Percentiles rank a stretch among this genome's conserved stretches.
phyloP scores from a whole-genome alignment of 2,329 filamentous ascomycete genomes.

The Endoconidiophora laricicola region DNA sequence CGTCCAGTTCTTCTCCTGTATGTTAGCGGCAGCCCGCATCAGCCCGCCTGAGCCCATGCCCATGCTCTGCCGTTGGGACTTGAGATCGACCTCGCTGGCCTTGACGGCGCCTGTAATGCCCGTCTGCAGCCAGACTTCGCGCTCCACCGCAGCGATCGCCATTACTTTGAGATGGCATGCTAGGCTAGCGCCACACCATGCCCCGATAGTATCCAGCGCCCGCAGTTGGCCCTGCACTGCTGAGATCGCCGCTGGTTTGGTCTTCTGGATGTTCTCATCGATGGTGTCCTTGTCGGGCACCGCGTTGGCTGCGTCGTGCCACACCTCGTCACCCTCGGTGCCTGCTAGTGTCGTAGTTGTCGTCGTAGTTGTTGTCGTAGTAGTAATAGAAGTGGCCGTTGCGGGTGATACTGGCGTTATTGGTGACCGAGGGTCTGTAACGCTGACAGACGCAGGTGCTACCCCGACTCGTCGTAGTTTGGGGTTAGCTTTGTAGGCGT shows the following conservation, averaged over 20 bases:
- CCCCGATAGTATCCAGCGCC: slow-evolving; percentile 50
- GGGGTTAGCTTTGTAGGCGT: slow-evolving; percentile 31
- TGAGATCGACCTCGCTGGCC: slow-evolving; percentile 36
- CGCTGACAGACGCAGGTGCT: slow-evolving; percentile 6
- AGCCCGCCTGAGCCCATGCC: slow-evolving; percentile 24
- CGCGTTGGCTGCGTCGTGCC: slow-evolving; percentile 27
- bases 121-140: slow-evolving; percentile 53
- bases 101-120: slow-evolving; percentile 45
- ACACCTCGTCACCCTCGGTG: slow-evolving; percentile 20
- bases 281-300: slow-evolving; percentile 38
- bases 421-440: slow-evolving; percentile 6
- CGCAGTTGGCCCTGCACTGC: slow-evolving; percentile 41
- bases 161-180: slow-evolving; percentile 51
- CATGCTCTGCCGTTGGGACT: slow-evolving; percentile 29
- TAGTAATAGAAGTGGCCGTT: not conserved
- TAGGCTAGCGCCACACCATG: slow-evolving; percentile 61
- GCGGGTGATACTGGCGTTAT: slow-evolving; percentile 15
- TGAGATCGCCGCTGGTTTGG: slow-evolving; percentile 15
- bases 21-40: slow-evolving; percentile 18
- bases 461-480: slow-evolving; percentile 22
- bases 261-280: slow-evolving; percentile 36
- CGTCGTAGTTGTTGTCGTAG: slow-evolving; percentile 8
- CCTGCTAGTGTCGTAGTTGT: slow-evolving; percentile 16
- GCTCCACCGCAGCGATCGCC: slow-evolving; percentile 52
- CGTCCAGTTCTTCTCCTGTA: slow-evolving; percentile 38